Evolutionary conservation across 2,329 filamentous ascomycete genomes (phyloP), one percentile per base, ranked within the genome.

Genomic region (Hypoxylon sp.): DNA sequence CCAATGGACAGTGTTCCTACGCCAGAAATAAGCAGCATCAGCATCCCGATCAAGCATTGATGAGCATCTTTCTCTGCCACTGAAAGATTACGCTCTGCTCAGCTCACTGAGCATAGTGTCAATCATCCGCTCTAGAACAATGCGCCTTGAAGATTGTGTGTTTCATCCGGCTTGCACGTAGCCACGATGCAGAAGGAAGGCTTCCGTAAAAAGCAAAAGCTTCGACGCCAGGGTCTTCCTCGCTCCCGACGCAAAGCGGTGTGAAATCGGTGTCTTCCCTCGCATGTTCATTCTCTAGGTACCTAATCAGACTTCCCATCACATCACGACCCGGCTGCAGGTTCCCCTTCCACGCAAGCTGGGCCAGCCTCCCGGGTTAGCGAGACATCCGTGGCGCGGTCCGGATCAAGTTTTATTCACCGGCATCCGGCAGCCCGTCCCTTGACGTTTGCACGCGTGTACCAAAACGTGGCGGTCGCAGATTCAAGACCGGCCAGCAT

Each of bases 211-310:
- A 35, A 46, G 20, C 25, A 35, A 27, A 30, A 35, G n/a, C 20
- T 9, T 21, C 20, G 3, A 13, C 25, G 25, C 44, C 21, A 15
- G 34, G 45, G 30, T 51, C 36, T 47, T 16, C 51, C 52, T 55
- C 37, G 19, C 29, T 35, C 32, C 49, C 25, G 38, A 32, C 3
- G 27, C 32, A 40, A n/a, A 41, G 56, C 56, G 56, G 56, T 59
- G 56, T 57, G 52, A 53, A 58, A 51, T 51, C 17, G 56, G 45
- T 34, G 31, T 59, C 15, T 29, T 50, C 49, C 56, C 52, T 57
- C 53, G 52, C 56, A 59, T 54, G 37, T 42, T 25, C 12, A 9
- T 32, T 44, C 51, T 56, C 51, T 55, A n/a, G n/a, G n/a, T n/a
- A n/a, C n/a, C n/a, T n/a, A 55, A 51, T 56, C 56, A 55, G 47